Evolutionary conservation across 345 rosid genomes (phyloP).

Genomic region (Gossypium sturtianum): DNA sequence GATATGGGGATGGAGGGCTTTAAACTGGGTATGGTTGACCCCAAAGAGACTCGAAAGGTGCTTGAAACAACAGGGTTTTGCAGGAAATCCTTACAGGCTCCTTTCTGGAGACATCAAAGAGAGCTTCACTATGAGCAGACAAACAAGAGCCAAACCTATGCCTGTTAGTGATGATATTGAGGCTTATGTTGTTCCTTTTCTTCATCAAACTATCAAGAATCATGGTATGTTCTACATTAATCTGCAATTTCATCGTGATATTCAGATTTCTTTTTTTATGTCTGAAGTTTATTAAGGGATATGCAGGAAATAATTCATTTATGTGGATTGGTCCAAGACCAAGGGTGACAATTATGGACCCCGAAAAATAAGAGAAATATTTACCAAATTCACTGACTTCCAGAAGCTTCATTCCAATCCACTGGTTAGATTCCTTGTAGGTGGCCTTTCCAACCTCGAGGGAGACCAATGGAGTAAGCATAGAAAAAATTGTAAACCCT

Average conservation of each 20-base stretch:
- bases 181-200: constrained; percentile 35
- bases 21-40: constrained; percentile 36
- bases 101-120: constrained; percentile 38
- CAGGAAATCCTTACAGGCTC: constrained; percentile 26
- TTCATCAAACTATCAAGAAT: constrained; percentile 25
- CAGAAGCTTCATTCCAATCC: constrained; percentile 26
- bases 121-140: constrained; percentile 17
- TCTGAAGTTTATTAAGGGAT: background rate
- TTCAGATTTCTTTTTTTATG: background rate
- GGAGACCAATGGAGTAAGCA: constrained; percentile 51
- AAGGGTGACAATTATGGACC: constrained; percentile 36
- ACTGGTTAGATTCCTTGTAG: constrained; percentile 23
- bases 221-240: constrained; percentile 19
- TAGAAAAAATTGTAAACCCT: constrained; percentile 44
- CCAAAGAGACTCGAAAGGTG: constrained; percentile 36
- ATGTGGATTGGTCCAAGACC: constrained; percentile 41
- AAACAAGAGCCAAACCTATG: constrained; percentile 34
- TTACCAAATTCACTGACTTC: background rate
- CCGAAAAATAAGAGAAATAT: constrained; percentile 34
- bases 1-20: constrained; percentile 5
- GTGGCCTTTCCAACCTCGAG: constrained; percentile 36
- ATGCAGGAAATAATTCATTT: constrained; percentile 37
- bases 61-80: constrained; percentile 37
- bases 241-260: background rate
- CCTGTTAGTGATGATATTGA: constrained; percentile 23